Percentiles rank a stretch among this genome's conserved stretches.
Evolutionary conservation across 352 stramenopile species (phyloP).

Genomic region (Phytophthora ramorum): DNA sequence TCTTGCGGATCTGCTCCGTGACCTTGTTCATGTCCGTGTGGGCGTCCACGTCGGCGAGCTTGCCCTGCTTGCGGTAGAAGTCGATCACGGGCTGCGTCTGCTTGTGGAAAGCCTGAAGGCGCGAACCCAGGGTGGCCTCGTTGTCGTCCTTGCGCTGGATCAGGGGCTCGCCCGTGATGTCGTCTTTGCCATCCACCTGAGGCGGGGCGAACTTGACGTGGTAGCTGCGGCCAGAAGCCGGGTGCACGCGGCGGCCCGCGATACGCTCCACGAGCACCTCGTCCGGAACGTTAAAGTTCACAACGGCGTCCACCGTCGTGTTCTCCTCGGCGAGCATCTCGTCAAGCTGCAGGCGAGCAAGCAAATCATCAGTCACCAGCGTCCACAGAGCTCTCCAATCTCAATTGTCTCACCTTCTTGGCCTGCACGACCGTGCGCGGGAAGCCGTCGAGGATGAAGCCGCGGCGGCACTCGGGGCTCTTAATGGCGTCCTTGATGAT

Average conservation of each 20-base stretch:
- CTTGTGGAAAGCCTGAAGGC: slow-evolving; percentile 96
- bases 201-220: slow-evolving; percentile 98
- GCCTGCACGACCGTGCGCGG: slow-evolving; percentile 98
- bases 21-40: slow-evolving; percentile 87
- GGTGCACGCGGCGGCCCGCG: slow-evolving; percentile 96
- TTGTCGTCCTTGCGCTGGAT: slow-evolving; percentile 99
- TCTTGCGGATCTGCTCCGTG: slow-evolving; percentile 84
- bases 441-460: slow-evolving; percentile 99
- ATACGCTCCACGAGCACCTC: slow-evolving; percentile 97
- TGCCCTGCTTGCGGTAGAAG: slow-evolving; percentile 88
- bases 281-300: slow-evolving; percentile 97
- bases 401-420: slow-evolving; percentile 76
- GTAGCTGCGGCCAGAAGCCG: slow-evolving; percentile 95
- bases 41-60: slow-evolving; percentile 92
- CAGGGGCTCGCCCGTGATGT: slow-evolving; percentile 96
- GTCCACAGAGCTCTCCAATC: background rate
- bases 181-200: slow-evolving; percentile 89
- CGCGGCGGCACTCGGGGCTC: slow-evolving; percentile 96
- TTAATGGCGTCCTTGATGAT: slow-evolving; percentile 99
- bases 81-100: slow-evolving; percentile 97
- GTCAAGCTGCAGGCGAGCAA: slow-evolving; percentile 81
- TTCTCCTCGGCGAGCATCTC: slow-evolving; percentile 94
- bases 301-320: slow-evolving; percentile 89
- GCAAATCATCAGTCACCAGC: background rate
- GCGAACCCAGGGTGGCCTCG: slow-evolving; percentile 90